Evolutionary conservation across 768 basidiomycete species (phyloP).

Genomic region (Pholiota molesta): DNA sequence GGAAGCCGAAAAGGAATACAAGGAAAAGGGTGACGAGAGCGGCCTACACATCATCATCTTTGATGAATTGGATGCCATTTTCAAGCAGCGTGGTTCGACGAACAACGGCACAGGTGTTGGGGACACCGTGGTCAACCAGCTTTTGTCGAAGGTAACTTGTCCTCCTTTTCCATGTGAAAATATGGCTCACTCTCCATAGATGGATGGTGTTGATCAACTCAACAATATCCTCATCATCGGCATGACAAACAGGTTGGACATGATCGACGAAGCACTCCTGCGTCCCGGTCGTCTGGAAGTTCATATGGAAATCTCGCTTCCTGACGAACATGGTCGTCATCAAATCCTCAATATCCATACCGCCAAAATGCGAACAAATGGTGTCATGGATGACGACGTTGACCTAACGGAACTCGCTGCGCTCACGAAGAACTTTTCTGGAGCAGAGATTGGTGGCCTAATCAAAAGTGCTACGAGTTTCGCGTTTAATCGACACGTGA

Average conservation of each 20-base stretch:
- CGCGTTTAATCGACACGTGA: slow-evolving; percentile 96
- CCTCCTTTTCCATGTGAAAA: background rate
- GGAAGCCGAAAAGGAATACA: slow-evolving; percentile 99
- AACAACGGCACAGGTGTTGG: slow-evolving; percentile 94
- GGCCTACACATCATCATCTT: slow-evolving; percentile 99
- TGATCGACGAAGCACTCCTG: slow-evolving; percentile 98
- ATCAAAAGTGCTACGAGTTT: slow-evolving; percentile 99
- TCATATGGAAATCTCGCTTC: slow-evolving; percentile 98
- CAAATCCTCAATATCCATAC: slow-evolving; percentile 98
- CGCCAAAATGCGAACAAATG: slow-evolving; percentile 88
- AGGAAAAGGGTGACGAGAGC: slow-evolving; percentile 96
- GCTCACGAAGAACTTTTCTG: slow-evolving; percentile 95
- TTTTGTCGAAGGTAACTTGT: slow-evolving; percentile 81
- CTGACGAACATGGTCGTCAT: slow-evolving; percentile 87
- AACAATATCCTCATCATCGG: slow-evolving; percentile 99
- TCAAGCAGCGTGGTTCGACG: slow-evolving; percentile 96
- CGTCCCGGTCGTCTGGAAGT: slow-evolving; percentile 99
- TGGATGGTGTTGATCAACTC: slow-evolving; percentile 98
- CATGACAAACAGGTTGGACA: slow-evolving; percentile 98
- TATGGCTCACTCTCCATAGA: slow-evolving; percentile 48
- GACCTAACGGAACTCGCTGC: slow-evolving; percentile 80
- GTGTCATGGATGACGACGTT: slow-evolving; percentile 87
- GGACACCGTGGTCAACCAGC: slow-evolving; percentile 98
- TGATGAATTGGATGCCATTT: slow-evolving; percentile 97
- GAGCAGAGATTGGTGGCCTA: slow-evolving; percentile 93